phyloP scores from a whole-genome alignment of 2,329 filamentous ascomycete genomes.

The Paracamarosporium sp. region DNA sequence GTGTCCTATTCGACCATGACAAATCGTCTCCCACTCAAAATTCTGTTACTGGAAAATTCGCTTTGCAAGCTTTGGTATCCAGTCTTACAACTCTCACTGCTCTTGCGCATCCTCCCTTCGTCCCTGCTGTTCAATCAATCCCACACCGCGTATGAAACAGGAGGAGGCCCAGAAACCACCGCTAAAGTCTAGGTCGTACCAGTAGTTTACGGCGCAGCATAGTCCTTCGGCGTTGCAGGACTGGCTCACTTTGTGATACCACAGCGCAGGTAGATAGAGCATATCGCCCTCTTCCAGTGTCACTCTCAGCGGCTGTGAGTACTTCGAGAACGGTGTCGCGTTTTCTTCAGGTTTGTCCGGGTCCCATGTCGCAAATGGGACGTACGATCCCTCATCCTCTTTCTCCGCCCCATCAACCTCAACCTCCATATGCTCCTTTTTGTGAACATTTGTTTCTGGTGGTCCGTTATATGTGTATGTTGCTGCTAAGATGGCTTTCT shows the following conservation, averaged over 20 bases:
- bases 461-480: conserved; percentile 57
- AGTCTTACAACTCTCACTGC: too few species aligned
- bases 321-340: conserved; percentile 64
- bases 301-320: conserved; percentile 69
- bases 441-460: not conserved
- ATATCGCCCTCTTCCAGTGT: conserved; percentile 77
- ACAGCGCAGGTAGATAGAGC: conserved; percentile 81
- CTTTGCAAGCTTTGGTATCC: too few species aligned
- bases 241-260: conserved; percentile 83
- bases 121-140: conserved; percentile 22
- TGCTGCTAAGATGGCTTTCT: conserved; percentile 63
- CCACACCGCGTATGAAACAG: conserved; percentile 55
- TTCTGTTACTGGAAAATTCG: too few species aligned
- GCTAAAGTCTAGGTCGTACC: conserved; percentile 82
- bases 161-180: conserved; percentile 71
- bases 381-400: conserved; percentile 30
- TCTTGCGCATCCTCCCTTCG: not conserved
- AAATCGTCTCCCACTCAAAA: too few species aligned
- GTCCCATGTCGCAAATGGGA: conserved; percentile 79
- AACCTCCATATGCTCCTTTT: conserved; percentile 33
- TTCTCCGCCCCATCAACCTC: conserved; percentile 45
- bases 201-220: conserved; percentile 83
- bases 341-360: conserved; percentile 62
- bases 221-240: conserved; percentile 71
- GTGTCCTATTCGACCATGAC: too few species aligned